Evolutionary conservation across 768 basidiomycete species (phyloP).

Genomic region (Mycena epipterygia): DNA sequence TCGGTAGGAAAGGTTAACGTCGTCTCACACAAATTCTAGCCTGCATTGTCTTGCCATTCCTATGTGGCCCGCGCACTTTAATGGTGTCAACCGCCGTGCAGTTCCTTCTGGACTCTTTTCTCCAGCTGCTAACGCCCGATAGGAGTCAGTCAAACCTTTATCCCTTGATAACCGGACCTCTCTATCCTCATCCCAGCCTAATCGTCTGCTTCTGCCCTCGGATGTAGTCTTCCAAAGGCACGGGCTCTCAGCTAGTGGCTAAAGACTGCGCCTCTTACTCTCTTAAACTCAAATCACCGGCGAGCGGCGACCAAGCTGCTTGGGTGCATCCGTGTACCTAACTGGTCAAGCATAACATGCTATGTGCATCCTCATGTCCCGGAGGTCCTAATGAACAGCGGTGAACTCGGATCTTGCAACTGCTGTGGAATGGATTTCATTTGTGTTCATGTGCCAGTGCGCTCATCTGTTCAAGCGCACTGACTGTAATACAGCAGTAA

Average conservation of each 20-base stretch:
- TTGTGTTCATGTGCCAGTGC: too few relatives aligned
- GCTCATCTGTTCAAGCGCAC: not conserved
- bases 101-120: not conserved
- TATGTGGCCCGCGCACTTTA: not conserved
- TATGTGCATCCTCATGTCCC: not conserved
- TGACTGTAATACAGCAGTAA: not conserved
- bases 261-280: conserved; percentile 28
- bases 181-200: not conserved
- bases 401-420: conserved; percentile 12
- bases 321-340: conserved; percentile 3
- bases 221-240: conserved; percentile 12
- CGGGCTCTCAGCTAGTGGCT: not conserved
- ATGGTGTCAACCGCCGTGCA: not conserved
- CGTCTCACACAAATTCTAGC: not conserved
- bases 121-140: not conserved
- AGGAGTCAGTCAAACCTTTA: not conserved
- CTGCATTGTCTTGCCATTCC: not conserved
- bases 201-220: conserved; percentile 24
- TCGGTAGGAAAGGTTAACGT: not conserved
- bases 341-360: not conserved
- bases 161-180: conserved; percentile 18
- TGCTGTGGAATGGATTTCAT: conserved; percentile 1
- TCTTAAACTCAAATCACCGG: conserved; percentile 21
- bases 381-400: not conserved
- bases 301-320: conserved; percentile 15